Evolutionary conservation across 2,329 filamentous ascomycete species (phyloP).

Genomic region (Trichophyton schoenleinii): DNA sequence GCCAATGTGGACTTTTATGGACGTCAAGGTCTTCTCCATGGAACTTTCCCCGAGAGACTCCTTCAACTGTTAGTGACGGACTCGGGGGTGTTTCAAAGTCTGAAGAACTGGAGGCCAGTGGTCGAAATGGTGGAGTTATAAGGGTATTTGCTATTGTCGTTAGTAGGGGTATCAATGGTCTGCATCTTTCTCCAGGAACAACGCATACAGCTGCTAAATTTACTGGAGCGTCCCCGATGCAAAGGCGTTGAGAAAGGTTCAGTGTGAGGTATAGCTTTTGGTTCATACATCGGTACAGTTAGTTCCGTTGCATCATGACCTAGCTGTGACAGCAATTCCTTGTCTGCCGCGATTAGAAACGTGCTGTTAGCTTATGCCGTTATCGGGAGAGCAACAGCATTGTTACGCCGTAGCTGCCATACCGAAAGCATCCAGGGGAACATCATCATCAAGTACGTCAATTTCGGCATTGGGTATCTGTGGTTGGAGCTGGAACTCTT

Average conservation of each 20-base stretch:
- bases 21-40: background rate
- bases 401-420: background rate
- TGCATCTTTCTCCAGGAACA: background rate
- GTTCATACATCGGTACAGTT: background rate
- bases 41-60: background rate
- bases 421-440: constrained; percentile 41
- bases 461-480: background rate
- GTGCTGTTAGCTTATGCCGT: background rate
- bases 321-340: constrained; percentile 27
- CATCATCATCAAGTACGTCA: constrained; percentile 10
- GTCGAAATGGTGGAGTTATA: constrained; percentile 16
- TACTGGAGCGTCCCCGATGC: background rate
- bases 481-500: background rate
- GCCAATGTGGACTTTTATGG: constrained; percentile 7
- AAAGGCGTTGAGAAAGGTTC: background rate
- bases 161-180: background rate
- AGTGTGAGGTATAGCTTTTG: background rate
- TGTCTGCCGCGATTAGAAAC: constrained; percentile 18
- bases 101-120: constrained; percentile 20
- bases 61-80: constrained; percentile 17
- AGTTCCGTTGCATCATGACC: constrained; percentile 5
- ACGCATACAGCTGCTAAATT: background rate
- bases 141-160: background rate
- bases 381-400: background rate
- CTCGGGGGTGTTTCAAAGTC: constrained; percentile 21